A percentile compares a stretch with the other conserved stretches of the same genome.
Conservation (phyloP, 371 early-diverging fungal species). For the Syncephalastrum monosporum region DNA sequence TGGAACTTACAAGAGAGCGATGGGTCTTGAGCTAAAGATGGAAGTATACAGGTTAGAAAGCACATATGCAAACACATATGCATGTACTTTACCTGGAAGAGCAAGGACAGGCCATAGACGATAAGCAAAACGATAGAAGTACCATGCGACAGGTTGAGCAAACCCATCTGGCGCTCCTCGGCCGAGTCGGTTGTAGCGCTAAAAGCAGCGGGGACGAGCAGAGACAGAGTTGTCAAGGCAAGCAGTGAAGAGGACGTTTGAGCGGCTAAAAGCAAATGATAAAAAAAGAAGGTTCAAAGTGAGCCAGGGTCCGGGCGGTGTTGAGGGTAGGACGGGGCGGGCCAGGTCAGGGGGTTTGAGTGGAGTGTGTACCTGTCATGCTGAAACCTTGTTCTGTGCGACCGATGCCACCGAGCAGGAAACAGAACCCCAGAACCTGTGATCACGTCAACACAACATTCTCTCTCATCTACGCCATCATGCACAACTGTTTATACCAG, state of each 20-base stretch:
- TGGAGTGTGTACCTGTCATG: conserved; percentile 29
- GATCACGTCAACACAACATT: conserved; percentile 66
- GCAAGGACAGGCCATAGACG: conserved; percentile 71
- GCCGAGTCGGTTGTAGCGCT: conserved; percentile 32
- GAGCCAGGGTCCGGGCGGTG: background rate
- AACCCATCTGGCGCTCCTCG: conserved; percentile 31
- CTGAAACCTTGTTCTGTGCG: conserved; percentile 42
- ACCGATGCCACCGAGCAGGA: conserved; percentile 54
- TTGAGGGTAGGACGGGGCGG: background rate
- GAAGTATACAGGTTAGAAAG: conserved; percentile 46
- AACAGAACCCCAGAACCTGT: conserved; percentile 8
- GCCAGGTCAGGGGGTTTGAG: background rate
- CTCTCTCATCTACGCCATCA: conserved; percentile 64
- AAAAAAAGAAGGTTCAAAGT: background rate
- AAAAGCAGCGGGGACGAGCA: conserved; percentile 86
- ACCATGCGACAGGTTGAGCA: conserved; percentile 66
- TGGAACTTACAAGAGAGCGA: conserved; percentile 1
- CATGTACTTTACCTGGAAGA: conserved; percentile 58
- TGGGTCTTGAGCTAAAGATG: conserved; percentile 54
- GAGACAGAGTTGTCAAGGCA: conserved; percentile 71
- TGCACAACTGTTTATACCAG: conserved; percentile 35
- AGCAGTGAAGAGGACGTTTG: conserved; percentile 79
- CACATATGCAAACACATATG: background rate
- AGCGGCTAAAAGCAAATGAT: conserved; percentile 42
- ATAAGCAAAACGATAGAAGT: conserved; percentile 78